Conservation (phyloP, 2,329 filamentous ascomycete genomes). For the Fusarium nurragi region DNA sequence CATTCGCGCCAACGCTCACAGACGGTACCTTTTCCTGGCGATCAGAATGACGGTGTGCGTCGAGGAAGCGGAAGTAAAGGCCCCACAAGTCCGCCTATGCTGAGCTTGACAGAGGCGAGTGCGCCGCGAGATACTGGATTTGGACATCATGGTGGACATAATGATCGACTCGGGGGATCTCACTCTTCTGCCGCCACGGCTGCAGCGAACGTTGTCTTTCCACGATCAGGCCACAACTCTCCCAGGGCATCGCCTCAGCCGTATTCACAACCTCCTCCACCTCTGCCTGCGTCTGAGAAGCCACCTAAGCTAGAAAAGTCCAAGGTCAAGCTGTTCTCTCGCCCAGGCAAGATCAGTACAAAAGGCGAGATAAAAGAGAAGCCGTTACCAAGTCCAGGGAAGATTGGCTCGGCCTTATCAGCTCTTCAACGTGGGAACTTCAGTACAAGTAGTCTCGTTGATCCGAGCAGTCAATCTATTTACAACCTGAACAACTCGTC, state of each 20-base stretch:
- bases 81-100: constrained; percentile 68
- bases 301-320: constrained; percentile 71
- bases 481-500: constrained; percentile 82
- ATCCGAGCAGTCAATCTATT: constrained; percentile 69
- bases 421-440: constrained; percentile 73
- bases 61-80: constrained; percentile 57
- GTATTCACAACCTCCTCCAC: constrained; percentile 52
- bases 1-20: constrained; percentile 74
- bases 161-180: constrained; percentile 65
- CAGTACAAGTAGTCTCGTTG: constrained; percentile 75
- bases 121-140: constrained; percentile 67
- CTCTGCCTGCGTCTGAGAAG: constrained; percentile 61
- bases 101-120: constrained; percentile 73
- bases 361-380: constrained; percentile 74
- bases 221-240: constrained; percentile 67
- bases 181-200: constrained; percentile 73
- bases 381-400: constrained; percentile 76
- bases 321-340: constrained; percentile 84
- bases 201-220: constrained; percentile 77
- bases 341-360: constrained; percentile 78
- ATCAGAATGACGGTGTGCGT: constrained; percentile 56
- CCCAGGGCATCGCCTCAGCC: constrained; percentile 54
- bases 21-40: constrained; percentile 70
- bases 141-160: constrained; percentile 55
- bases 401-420: constrained; percentile 73